A percentile compares a stretch with the other conserved stretches of the same genome.
phyloP scores from a whole-genome alignment of 1,284 basidiomycete genomes.

The Bondarzewia mesenterica region DNA sequence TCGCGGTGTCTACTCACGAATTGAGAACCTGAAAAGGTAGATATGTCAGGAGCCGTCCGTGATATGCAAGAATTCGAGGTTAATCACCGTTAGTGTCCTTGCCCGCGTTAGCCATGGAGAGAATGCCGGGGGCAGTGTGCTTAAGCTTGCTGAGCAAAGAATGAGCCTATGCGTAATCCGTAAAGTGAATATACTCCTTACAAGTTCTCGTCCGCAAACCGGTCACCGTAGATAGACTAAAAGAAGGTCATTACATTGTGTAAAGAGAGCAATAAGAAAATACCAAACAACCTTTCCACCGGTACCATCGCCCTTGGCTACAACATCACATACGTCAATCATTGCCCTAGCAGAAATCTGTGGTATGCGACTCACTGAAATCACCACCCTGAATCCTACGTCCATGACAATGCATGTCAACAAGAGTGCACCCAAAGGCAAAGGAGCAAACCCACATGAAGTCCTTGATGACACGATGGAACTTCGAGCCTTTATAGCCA shows the following conservation, averaged over 20 bases:
- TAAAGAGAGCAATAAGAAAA: background rate
- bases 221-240: constrained; percentile 48
- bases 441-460: constrained; percentile 43
- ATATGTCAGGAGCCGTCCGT: constrained; percentile 8
- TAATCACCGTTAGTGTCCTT: constrained; percentile 73
- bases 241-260: background rate
- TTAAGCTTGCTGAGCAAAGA: constrained; percentile 63
- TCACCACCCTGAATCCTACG: constrained; percentile 61
- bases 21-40: constrained; percentile 59
- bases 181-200: constrained; percentile 27
- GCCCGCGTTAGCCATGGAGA: constrained; percentile 94
- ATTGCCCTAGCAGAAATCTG: background rate
- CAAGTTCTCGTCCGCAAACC: constrained; percentile 79
- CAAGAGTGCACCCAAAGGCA: background rate
- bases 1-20: constrained; percentile 45
- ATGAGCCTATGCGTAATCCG: background rate
- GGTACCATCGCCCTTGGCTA: constrained; percentile 50
- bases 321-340: background rate
- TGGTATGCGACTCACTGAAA: constrained; percentile 44
- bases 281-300: constrained; percentile 39
- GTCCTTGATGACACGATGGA: constrained; percentile 67
- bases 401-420: constrained; percentile 1
- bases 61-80: background rate
- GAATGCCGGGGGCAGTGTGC: constrained; percentile 77
- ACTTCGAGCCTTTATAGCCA: constrained; percentile 64